Evolutionary conservation across 306 rosid genomes (phyloP).

Genomic region (Mimosa bimucronata): DNA sequence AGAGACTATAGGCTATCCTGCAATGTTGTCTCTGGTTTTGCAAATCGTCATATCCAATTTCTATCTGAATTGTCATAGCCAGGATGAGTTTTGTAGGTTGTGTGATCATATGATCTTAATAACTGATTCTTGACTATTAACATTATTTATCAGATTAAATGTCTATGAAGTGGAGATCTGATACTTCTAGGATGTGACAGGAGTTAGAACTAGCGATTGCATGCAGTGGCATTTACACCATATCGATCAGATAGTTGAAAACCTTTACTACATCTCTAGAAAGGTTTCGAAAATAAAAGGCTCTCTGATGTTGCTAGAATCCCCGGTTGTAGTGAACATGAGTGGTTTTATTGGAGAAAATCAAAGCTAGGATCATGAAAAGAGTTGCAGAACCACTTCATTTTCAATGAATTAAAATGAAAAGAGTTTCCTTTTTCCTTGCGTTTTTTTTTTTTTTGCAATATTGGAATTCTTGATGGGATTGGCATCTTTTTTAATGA

Average conservation of each 20-base stretch:
- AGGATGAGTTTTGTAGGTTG: background rate
- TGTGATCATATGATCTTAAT: background rate
- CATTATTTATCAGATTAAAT: no score
- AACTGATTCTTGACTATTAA: background rate
- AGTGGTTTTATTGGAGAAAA: conserved; percentile 72
- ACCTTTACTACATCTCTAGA: conserved; percentile 56
- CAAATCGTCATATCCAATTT: background rate
- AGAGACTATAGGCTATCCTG: background rate
- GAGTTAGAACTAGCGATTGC: conserved; percentile 59
- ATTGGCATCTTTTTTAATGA: background rate
- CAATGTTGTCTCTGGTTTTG: background rate
- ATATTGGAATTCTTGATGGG: conserved; percentile 5
- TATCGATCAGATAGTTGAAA: conserved; percentile 60
- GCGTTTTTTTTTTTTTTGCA: background rate
- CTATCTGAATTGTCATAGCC: background rate
- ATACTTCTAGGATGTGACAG: conserved; percentile 70
- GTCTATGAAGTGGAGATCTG: no score
- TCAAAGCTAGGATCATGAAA: conserved; percentile 32
- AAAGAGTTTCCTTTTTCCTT: background rate
- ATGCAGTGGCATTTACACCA: conserved; percentile 57
- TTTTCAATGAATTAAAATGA: background rate
- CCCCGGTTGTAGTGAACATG: conserved; percentile 61
- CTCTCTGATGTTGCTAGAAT: conserved; percentile 63
- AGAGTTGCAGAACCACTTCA: conserved; percentile 19
- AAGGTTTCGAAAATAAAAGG: conserved; percentile 59